A percentile compares a stretch with the other conserved stretches of the same genome.
These are phyloP conservation scores for Dipteronia sinensis DNA, from an alignment of 345 rosid species.

Conservation along the genomic window DNA sequence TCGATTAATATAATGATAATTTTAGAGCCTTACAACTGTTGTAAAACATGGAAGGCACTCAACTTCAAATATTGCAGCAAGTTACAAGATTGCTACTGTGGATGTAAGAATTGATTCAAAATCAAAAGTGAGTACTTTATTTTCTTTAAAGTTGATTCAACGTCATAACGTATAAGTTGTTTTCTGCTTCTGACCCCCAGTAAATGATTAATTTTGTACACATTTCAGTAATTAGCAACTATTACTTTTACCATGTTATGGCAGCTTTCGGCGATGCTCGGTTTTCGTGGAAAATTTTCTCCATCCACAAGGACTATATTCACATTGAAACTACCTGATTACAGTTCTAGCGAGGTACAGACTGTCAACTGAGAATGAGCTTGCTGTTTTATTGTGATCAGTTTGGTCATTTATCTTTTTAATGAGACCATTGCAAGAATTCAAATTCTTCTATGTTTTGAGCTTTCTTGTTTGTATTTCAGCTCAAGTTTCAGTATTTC, in stretches of 20 bases:
- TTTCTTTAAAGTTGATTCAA: not conserved
- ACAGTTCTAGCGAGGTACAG: slow-evolving; percentile 16
- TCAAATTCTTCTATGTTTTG: not conserved
- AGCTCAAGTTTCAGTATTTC: slow-evolving; percentile 15
- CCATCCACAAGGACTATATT: slow-evolving; percentile 13
- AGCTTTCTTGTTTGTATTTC: not conserved
- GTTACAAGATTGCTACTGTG: not conserved
- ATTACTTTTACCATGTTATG: not conserved
- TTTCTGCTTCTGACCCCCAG: not conserved
- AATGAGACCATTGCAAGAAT: too few relatives aligned
- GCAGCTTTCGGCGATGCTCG: slow-evolving; percentile 7
- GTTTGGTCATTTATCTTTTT: too few relatives aligned
- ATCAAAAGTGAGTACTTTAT: slow-evolving; percentile 4
- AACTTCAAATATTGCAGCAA: not conserved
- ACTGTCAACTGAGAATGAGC: too few relatives aligned
- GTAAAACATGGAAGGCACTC: not conserved
- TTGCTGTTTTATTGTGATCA: too few relatives aligned
- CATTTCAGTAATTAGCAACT: not conserved
- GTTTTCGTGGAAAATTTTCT: not conserved
- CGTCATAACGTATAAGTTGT: not conserved
- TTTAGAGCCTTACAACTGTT: slow-evolving; percentile 1
- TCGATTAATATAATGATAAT: not conserved
- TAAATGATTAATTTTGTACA: too few relatives aligned
- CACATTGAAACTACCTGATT: slow-evolving; percentile 12
- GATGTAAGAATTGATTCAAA: slow-evolving; percentile 5